Percentiles rank a stretch among this genome's conserved stretches.
These are phyloP conservation scores for Pseudogymnoascus sp. DNA, from an alignment of 2,329 filamentous ascomycete genomes.

Conservation along the genomic window DNA sequence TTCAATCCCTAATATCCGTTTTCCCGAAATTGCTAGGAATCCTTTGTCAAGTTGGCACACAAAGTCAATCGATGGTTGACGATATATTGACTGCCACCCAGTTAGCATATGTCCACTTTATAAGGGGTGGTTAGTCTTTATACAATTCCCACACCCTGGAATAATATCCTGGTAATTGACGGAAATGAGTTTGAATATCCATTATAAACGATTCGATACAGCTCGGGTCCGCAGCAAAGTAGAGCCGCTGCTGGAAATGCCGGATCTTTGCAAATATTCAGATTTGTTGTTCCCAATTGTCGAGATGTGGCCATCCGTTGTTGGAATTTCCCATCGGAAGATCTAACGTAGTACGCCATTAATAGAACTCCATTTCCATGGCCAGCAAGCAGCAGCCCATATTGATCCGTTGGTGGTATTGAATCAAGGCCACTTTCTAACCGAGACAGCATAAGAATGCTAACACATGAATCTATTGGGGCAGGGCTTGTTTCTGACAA, in stretches of 20 bases:
- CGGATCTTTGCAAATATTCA: slow-evolving; percentile 22
- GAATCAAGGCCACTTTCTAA: not conserved
- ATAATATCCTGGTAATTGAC: slow-evolving; percentile 2
- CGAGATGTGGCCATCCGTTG: not conserved
- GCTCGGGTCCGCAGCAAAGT: slow-evolving; percentile 43
- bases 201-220: slow-evolving; percentile 28
- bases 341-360: not conserved
- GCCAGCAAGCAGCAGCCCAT: slow-evolving; percentile 7
- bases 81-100: not conserved
- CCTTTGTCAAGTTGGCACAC: not conserved
- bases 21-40: not conserved
- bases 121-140: not conserved
- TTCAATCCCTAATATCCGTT: slow-evolving; percentile 1
- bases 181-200: not conserved
- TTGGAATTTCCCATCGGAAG: slow-evolving; percentile 10
- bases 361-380: slow-evolving; percentile 11
- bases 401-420: not conserved
- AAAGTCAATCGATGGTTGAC: not conserved
- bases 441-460: not conserved
- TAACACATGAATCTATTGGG: not conserved
- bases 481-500: not conserved
- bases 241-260: slow-evolving; percentile 31
- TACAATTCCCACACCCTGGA: not conserved
- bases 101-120: not conserved
- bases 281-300: slow-evolving; percentile 25